Evolutionary conservation across 208 protist species (phyloP), one percentile per base, ranked within the genome.

Genomic region (Blastocrithidia nonstop): DNA sequence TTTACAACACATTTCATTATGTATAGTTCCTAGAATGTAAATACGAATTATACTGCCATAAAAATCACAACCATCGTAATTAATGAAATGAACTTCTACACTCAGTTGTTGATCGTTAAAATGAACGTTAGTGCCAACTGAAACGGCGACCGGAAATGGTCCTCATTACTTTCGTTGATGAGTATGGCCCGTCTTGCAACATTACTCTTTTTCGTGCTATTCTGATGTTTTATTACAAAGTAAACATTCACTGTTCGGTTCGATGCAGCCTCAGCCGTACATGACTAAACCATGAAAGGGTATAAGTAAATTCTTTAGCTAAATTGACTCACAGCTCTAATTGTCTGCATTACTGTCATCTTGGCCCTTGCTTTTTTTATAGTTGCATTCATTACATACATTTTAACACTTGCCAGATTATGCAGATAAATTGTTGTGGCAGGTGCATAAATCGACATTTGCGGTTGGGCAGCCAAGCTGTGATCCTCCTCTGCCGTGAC

Each of bases 401-500:
- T n/a, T n/a, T n/a, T n/a, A n/a, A n/a, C n/a, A n/a, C n/a, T n/a
- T n/a, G n/a, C n/a, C n/a, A n/a, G n/a, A n/a, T n/a, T n/a, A n/a
- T n/a, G n/a, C n/a, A n/a, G n/a, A n/a, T n/a, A n/a, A n/a, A 60
- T 64, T 4, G 48, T 20, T 6, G 61, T 54, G 48, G 54, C 53
- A 3, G 92, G 66, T 28, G 81, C 61, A 13, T n/a, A n/a, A n/a
- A n/a, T n/a, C n/a, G n/a, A 92, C 31, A 50, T 89, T 89, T 7
- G 77, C 88, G 2, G 88, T 95, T 8, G 88, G 88, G 45, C 75
- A 87, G n/a, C 88, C 88, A 1, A 95, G 65, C 44, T 87, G 60
- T 17, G 75, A 78, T 3, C 81, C 78, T 17, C 88, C 88, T 15
- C 88, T 73, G 39, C 80, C 79, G 42, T 81, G 67, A 22, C 88